Conservation (phyloP, 345 rosid genomes). For the Hibiscus syriacus region DNA sequence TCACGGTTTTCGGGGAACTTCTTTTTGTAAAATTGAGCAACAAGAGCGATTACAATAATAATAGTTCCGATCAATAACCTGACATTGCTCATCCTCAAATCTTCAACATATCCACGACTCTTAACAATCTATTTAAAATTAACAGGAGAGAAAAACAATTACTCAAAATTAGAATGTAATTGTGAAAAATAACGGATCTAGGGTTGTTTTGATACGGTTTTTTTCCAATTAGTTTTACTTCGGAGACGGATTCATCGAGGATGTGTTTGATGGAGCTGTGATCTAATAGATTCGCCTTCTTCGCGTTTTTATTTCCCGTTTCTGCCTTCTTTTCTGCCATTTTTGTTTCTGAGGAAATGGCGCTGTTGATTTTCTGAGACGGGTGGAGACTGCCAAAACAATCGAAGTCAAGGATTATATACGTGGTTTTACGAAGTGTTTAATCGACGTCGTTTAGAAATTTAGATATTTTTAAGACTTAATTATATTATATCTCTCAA, state of each 20-base stretch:
- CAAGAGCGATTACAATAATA: conserved; percentile 67
- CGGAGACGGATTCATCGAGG: conserved; percentile 88
- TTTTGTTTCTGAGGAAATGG: conserved; percentile 7
- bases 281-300: conserved; percentile 87
- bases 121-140: conserved; percentile 48
- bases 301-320: conserved; percentile 45
- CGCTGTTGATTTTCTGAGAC: neutral
- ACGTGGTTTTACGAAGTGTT: neutral
- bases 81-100: conserved; percentile 80
- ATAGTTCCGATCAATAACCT: conserved; percentile 60
- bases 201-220: neutral
- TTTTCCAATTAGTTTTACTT: conserved; percentile 32
- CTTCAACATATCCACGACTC: conserved; percentile 75
- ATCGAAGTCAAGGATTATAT: neutral
- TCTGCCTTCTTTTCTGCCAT: conserved; percentile 59
- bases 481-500: too few species aligned
- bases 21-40: conserved; percentile 98
- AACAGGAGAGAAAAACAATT: neutral
- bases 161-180: neutral
- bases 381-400: neutral
- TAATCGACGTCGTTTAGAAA: neutral
- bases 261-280: conserved; percentile 90
- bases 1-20: conserved; percentile 91
- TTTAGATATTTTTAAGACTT: too few species aligned
- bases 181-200: conserved; percentile 13